phyloP scores from a whole-genome alignment of 2,329 filamentous ascomycete species.

The Ophiosphaerella narmari region DNA sequence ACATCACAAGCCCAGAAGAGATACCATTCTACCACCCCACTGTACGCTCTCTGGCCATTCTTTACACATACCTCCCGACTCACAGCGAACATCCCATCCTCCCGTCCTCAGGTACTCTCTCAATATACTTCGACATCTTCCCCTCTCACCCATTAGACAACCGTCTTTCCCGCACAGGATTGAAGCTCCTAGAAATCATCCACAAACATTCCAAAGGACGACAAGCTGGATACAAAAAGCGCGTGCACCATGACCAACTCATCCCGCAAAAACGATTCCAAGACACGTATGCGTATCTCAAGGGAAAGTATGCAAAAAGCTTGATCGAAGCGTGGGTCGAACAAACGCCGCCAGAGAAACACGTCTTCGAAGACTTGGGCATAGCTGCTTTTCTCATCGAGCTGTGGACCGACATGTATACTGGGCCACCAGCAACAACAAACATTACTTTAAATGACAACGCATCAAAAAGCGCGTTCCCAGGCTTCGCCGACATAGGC shows the following conservation, averaged over 20 bases:
- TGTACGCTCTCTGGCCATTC: conserved; percentile 73
- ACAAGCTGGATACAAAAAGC: conserved; percentile 72
- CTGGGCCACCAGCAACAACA: conserved; percentile 16
- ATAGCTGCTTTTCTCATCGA: conserved; percentile 94
- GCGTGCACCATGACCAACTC: conserved; percentile 81
- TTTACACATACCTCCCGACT: conserved; percentile 64
- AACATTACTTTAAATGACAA: neutral
- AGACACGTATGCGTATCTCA: conserved; percentile 79
- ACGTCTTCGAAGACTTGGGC: conserved; percentile 91
- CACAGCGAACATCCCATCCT: conserved; percentile 21
- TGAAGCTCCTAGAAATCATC: conserved; percentile 69
- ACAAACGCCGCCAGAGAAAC: conserved; percentile 83
- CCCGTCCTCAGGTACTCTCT: conserved; percentile 47
- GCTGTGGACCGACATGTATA: conserved; percentile 86
- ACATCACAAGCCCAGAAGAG: conserved; percentile 63
- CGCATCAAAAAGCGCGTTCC: conserved; percentile 57
- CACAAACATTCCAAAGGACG: conserved; percentile 74
- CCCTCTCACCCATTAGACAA: conserved; percentile 43
- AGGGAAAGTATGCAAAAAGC: conserved; percentile 73
- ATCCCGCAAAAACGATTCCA: conserved; percentile 79
- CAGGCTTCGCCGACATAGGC: conserved; percentile 93
- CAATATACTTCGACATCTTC: conserved; percentile 59
- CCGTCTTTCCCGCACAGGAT: conserved; percentile 69
- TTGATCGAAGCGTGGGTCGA: conserved; percentile 83
- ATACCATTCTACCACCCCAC: conserved; percentile 89